Base-by-base conservation (phyloP, 306 rosid genomes). In the Medicago lupulina region DNA sequence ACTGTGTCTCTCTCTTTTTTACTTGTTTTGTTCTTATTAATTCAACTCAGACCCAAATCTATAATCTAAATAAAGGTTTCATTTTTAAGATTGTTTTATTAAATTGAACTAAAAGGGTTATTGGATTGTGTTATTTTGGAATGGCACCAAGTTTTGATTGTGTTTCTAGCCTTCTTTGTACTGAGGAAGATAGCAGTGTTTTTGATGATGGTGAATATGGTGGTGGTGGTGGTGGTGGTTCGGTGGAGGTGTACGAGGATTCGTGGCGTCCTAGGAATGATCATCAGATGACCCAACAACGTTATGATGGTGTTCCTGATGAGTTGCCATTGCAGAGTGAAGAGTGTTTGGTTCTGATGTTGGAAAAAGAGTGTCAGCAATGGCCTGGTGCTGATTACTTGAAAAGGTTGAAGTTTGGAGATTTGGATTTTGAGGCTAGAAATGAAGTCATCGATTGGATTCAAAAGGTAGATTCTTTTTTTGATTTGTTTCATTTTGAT, bases 91-190 rank as follows among this genome's bases (percentile, higher is more conserved):
- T 4, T 61, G n/a, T 41, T 55, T 65, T 61, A 21, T 65, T 67
- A 50, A 78, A 59, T 77, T 25, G 13, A 49, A 75, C 28, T 25
- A 13, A 13, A 46, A 23, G 49, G 16, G 70, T 78, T 79, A 38
- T 50, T 65, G 15, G 46, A 15, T 44, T 11, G 6, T 39, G 9
- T 39, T 39, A 6, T 39, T 39, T 39, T 39, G 43, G 8, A 85
- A 96, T 96, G 99, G 99, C 98, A 74, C 99, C 99, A 46, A 89
- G 97, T 70, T 95, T 89, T 78, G 98, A 90, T 28, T 79, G 76
- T 54, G 89, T 86, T 69, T 81, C 97, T 7, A 92, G 92, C 85
- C 97, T 95, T 59, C 88, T 95, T 25, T 95, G 99, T 57, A 76
- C 92, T 0, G 99, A 95, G 62, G 93, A 46, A 46, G 51, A 90